These are phyloP conservation scores for Echinochloa phyllopogon DNA, from an alignment of 176 grass and related monocot genomes.

Conservation along the genomic window DNA sequence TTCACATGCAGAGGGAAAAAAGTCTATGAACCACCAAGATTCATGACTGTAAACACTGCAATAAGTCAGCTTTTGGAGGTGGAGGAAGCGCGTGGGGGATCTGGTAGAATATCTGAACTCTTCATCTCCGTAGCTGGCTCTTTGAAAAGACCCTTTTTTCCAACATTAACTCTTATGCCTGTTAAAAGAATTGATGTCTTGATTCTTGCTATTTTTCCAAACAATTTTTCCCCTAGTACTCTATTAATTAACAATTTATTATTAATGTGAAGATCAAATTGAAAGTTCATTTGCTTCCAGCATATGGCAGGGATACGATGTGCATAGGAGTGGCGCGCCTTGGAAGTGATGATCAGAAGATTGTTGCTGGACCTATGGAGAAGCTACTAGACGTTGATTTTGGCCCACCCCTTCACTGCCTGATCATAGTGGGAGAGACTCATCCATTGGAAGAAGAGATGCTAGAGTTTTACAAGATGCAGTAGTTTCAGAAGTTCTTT, in stretches of 20 bases:
- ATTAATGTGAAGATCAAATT: background rate
- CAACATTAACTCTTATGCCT: background rate
- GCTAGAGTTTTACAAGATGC: slow-evolving; percentile 73
- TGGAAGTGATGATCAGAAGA: slow-evolving; percentile 83
- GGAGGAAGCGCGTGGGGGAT: slow-evolving; percentile 54
- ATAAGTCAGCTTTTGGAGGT: slow-evolving; percentile 95
- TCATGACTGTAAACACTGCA: slow-evolving; percentile 91
- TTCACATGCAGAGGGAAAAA: slow-evolving; percentile 80
- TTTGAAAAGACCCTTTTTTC: background rate
- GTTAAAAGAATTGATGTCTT: background rate
- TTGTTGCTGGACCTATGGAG: slow-evolving; percentile 79
- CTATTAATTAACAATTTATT: background rate
- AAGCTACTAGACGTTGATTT: slow-evolving; percentile 78
- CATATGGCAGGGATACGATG: slow-evolving; percentile 58
- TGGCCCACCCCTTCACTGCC: slow-evolving; percentile 86
- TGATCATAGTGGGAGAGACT: slow-evolving; percentile 85
- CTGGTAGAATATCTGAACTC: slow-evolving; percentile 52
- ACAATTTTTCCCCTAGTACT: background rate
- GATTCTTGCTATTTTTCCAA: background rate
- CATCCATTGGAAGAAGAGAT: slow-evolving; percentile 93
- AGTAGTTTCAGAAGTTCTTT: slow-evolving; percentile 22
- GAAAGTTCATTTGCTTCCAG: slow-evolving; percentile 50
- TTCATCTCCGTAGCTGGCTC: background rate
- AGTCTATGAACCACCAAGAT: slow-evolving; percentile 86
- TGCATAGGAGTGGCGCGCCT: slow-evolving; percentile 92